A percentile compares a stretch with the other conserved stretches of the same genome.
Conservation (phyloP, 129 eudicot genomes). For the Flaveria sonorensis region DNA sequence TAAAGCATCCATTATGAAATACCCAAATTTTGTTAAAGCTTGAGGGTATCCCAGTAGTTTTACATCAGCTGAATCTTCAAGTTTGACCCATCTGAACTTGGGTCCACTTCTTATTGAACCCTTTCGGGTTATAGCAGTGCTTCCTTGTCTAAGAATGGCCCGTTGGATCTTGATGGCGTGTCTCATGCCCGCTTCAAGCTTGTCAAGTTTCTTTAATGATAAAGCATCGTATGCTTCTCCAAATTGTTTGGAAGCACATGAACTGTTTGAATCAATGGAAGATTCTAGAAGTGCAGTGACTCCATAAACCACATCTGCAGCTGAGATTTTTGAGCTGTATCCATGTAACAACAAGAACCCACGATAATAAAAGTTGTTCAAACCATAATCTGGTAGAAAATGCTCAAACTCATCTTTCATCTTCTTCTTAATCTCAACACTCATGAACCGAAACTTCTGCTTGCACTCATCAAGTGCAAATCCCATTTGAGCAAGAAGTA, state of each 20-base stretch:
- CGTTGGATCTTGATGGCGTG: constrained; percentile 97
- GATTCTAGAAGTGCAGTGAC: constrained; percentile 87
- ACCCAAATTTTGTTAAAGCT: constrained; percentile 90
- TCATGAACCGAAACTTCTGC: constrained; percentile 92
- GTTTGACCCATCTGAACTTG: constrained; percentile 94
- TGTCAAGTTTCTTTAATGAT: constrained; percentile 72
- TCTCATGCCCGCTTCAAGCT: constrained; percentile 78
- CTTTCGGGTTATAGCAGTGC: constrained; percentile 78
- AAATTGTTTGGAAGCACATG: constrained; percentile 73
- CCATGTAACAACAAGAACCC: constrained; percentile 84
- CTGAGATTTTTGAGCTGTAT: constrained; percentile 83
- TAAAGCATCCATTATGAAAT: constrained; percentile 91
- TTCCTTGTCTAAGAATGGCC: constrained; percentile 91
- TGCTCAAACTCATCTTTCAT: constrained; percentile 92
- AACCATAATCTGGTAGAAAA: constrained; percentile 88
- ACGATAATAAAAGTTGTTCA: constrained; percentile 86
- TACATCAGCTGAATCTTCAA: constrained; percentile 83
- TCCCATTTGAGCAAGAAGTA: constrained; percentile 94
- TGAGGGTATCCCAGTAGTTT: constrained; percentile 82
- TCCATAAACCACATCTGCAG: constrained; percentile 95
- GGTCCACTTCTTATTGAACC: constrained; percentile 91
- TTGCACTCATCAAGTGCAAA: constrained; percentile 86
- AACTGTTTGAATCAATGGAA: constrained; percentile 59
- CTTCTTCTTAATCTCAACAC: constrained; percentile 67
- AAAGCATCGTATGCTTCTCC: constrained; percentile 92